phyloP scores from a whole-genome alignment of 2,329 filamentous ascomycete genomes.

The Setomelanomma holmii region DNA sequence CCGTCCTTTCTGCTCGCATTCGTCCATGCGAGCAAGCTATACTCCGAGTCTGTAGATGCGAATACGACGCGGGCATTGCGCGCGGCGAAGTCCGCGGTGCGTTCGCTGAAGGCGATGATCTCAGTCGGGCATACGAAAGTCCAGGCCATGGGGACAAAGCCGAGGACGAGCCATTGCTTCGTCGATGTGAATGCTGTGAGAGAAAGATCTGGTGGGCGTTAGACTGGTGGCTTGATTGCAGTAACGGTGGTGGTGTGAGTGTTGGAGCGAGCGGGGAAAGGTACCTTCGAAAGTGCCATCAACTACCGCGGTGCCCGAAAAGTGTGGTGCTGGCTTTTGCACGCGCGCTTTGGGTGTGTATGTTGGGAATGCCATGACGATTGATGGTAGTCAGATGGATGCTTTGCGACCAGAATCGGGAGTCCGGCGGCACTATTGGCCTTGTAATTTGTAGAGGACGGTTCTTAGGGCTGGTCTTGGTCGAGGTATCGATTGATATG shows the following conservation, averaged over 20 bases:
- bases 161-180: constrained; percentile 67
- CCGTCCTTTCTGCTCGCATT: constrained; percentile 65
- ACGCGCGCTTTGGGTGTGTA: constrained; percentile 49
- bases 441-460: background rate
- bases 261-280: constrained; percentile 2
- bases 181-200: constrained; percentile 49
- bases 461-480: background rate
- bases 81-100: constrained; percentile 64
- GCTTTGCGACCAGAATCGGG: constrained; percentile 1
- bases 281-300: constrained; percentile 51
- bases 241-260: background rate
- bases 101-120: constrained; percentile 70
- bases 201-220: constrained; percentile 40
- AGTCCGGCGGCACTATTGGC: constrained; percentile 3
- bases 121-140: constrained; percentile 72
- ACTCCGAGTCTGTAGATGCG: constrained; percentile 68
- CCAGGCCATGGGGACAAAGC: constrained; percentile 73
- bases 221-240: constrained; percentile 10
- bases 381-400: background rate
- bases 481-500: background rate
- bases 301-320: constrained; percentile 48
- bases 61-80: constrained; percentile 68
- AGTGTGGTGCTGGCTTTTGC: constrained; percentile 49
- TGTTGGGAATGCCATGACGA: constrained; percentile 40
- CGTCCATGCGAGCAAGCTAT: constrained; percentile 65